phyloP scores from a whole-genome alignment of 2,329 filamentous ascomycete genomes.

The Neocatenulostroma microsporum region DNA sequence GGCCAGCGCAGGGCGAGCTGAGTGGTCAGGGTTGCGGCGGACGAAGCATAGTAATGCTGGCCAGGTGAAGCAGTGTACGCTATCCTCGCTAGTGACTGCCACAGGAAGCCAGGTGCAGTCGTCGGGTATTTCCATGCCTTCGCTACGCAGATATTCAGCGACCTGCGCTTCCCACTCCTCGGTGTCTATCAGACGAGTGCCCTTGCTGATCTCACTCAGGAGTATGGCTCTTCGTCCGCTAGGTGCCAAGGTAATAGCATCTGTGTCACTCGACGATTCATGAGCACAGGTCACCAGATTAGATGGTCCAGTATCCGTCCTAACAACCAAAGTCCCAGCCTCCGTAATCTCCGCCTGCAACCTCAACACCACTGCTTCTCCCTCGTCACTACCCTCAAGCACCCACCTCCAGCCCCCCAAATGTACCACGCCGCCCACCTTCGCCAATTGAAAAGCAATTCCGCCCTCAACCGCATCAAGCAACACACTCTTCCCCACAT shows the following conservation, averaged over 20 bases:
- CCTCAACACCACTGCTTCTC: neutral
- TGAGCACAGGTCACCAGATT: neutral
- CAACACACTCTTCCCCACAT: slow-evolving; percentile 4
- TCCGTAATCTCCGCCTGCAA: slow-evolving; percentile 9
- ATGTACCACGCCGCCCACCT: slow-evolving; percentile 2
- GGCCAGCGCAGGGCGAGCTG: neutral
- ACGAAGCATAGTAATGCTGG: slow-evolving; percentile 18
- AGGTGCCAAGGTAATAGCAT: neutral
- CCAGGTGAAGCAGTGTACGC: slow-evolving; percentile 21
- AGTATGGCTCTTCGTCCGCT: slow-evolving; percentile 1
- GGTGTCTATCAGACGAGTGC: neutral
- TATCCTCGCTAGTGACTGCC: neutral
- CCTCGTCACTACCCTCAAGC: neutral
- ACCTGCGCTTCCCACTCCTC: slow-evolving; percentile 12
- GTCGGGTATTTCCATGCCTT: slow-evolving; percentile 10
- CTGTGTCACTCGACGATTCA: neutral
- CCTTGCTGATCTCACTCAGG: neutral
- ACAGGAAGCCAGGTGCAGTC: slow-evolving; percentile 6
- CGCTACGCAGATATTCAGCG: slow-evolving; percentile 4
- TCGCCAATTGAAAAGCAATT: slow-evolving; percentile 7
- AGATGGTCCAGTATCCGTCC: neutral
- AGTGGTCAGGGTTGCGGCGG: too few species aligned
- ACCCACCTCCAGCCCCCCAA: slow-evolving; percentile 11
- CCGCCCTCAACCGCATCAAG: slow-evolving; percentile 15
- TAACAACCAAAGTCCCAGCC: slow-evolving; percentile 8